phyloP scores from a whole-genome alignment of 2,329 filamentous ascomycete species.

The Metarhizium rileyi region DNA sequence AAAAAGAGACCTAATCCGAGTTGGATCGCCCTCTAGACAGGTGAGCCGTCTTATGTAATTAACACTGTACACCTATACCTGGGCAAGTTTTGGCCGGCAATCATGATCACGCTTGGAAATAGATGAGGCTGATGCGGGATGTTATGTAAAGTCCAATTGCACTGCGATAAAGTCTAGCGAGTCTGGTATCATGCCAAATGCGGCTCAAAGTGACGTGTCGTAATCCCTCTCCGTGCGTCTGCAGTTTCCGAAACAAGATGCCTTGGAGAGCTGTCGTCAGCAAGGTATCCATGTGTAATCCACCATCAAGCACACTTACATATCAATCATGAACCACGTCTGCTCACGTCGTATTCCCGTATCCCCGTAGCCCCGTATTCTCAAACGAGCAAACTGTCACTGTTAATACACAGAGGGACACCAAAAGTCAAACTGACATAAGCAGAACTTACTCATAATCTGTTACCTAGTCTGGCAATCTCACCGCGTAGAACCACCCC shows the following conservation, averaged over 20 bases:
- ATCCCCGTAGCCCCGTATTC: too few relatives aligned
- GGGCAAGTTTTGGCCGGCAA: neutral
- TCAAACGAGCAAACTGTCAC: neutral
- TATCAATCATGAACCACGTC: neutral
- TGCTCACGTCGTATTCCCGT: neutral
- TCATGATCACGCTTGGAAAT: neutral
- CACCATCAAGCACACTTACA: neutral
- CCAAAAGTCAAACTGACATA: neutral
- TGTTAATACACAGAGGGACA: neutral
- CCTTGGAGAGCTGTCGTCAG: neutral
- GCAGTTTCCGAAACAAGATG: neutral
- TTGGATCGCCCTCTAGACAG: too few relatives aligned
- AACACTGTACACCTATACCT: neutral
- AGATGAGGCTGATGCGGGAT: neutral
- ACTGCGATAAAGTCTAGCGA: neutral
- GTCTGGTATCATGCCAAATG: neutral
- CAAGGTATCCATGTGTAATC: neutral
- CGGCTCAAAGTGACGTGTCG: neutral
- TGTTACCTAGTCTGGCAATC: conserved; percentile 31
- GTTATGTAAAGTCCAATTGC: neutral
- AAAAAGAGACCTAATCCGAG: too few relatives aligned
- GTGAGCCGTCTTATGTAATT: neutral
- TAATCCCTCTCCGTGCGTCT: neutral
- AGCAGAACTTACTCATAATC: neutral
- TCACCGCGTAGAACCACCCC: conserved; percentile 52